These are phyloP conservation scores for Pestalotiopsis sp. DNA, from an alignment of 2,329 filamentous ascomycete species.

Conservation along the genomic window DNA sequence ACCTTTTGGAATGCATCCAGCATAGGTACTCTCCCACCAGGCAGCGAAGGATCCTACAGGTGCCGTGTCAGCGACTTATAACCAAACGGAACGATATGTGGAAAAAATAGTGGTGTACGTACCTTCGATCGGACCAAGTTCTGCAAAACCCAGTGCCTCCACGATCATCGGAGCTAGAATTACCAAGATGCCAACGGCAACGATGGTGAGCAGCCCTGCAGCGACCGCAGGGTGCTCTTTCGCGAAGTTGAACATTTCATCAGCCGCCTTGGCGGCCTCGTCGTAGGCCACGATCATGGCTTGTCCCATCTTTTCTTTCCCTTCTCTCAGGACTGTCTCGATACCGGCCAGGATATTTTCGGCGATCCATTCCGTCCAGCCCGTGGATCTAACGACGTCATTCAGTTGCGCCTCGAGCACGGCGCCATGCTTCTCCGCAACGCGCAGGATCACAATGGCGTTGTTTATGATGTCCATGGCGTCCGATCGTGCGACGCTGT, in stretches of 20 bases:
- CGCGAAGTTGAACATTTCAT: conserved; percentile 26
- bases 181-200: conserved; percentile 32
- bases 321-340: conserved; percentile 24
- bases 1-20: conserved; percentile 39
- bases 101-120: conserved; percentile 10
- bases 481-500: background rate
- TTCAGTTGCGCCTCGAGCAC: conserved; percentile 27
- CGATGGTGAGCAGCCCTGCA: conserved; percentile 22
- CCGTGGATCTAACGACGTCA: conserved; percentile 24
- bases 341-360: conserved; percentile 30
- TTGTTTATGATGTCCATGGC: background rate
- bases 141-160: conserved; percentile 33
- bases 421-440: conserved; percentile 21
- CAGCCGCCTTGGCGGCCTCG: conserved; percentile 25
- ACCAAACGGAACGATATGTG: background rate
- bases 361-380: conserved; percentile 34
- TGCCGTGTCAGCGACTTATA: background rate
- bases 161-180: conserved; percentile 30
- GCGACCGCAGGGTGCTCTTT: conserved; percentile 30
- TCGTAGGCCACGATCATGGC: conserved; percentile 27
- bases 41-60: conserved; percentile 38
- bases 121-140: conserved; percentile 33
- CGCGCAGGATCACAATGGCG: conserved; percentile 18
- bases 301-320: conserved; percentile 25
- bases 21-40: conserved; percentile 39